phyloP scores from a whole-genome alignment of 1,284 basidiomycete species.

The Irpex sp. region DNA sequence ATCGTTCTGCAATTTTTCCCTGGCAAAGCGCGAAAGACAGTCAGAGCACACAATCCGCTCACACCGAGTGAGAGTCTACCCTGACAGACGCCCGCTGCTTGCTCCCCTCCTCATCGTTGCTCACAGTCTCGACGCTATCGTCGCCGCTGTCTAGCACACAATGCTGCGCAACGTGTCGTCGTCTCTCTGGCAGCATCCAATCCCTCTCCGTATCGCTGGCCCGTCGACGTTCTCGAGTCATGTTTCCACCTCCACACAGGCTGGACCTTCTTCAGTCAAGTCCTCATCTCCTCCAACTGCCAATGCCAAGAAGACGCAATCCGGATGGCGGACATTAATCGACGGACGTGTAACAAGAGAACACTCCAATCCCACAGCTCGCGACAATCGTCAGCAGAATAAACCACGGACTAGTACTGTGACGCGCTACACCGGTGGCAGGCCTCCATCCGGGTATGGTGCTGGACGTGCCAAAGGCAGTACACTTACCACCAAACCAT shows the following conservation, averaged over 20 bases:
- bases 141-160: not conserved
- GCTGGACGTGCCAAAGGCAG: no score
- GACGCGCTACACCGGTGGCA: no score
- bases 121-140: not conserved
- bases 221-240: not conserved
- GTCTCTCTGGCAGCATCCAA: conserved; percentile 4
- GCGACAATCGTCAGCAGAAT: no score
- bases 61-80: not conserved
- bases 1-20: not conserved
- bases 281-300: not conserved
- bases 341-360: no score
- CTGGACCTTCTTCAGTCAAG: no score
- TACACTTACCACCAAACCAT: conserved; percentile 12
- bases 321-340: no score
- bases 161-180: conserved; percentile 18
- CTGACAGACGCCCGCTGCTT: not conserved
- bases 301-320: not conserved
- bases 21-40: not conserved
- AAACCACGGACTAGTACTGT: no score
- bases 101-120: not conserved
- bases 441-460: no score
- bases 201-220: not conserved
- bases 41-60: not conserved
- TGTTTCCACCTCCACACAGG: not conserved
- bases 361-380: no score